Conservation (phyloP, 2,329 filamentous ascomycete species). For the Nigrograna mackinnonii region DNA sequence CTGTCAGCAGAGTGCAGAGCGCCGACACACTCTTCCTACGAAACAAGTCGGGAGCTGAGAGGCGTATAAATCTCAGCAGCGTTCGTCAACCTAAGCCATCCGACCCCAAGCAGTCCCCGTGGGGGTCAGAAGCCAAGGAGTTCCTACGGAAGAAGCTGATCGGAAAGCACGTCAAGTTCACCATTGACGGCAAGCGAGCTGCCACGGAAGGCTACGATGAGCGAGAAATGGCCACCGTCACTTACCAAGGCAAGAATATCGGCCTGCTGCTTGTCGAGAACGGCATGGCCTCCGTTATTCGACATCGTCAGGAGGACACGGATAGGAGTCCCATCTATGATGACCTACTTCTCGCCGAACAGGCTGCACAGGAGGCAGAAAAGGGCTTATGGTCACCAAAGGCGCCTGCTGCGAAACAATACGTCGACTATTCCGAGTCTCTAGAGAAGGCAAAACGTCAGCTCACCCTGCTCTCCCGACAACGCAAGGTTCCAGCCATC, state of each 20-base stretch:
- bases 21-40: conserved; percentile 88
- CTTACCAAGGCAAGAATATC: conserved; percentile 82
- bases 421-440: conserved; percentile 87
- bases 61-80: conserved; percentile 89
- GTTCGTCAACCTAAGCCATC: conserved; percentile 88
- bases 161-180: conserved; percentile 90
- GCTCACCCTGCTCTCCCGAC: conserved; percentile 81
- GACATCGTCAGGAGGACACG: conserved; percentile 91
- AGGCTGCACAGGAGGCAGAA: conserved; percentile 79
- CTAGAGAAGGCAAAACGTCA: conserved; percentile 96
- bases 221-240: conserved; percentile 89
- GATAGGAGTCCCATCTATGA: conserved; percentile 95
- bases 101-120: conserved; percentile 85
- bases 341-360: conserved; percentile 78
- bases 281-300: conserved; percentile 90
- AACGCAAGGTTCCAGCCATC: conserved; percentile 89
- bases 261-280: conserved; percentile 85
- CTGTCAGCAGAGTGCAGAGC: conserved; percentile 81
- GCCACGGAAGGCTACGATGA: conserved; percentile 91
- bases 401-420: conserved; percentile 78
- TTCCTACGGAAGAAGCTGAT: conserved; percentile 92
- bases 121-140: conserved; percentile 92
- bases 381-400: conserved; percentile 97
- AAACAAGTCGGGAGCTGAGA: conserved; percentile 82
- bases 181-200: conserved; percentile 87